phyloP scores from a whole-genome alignment of 2,329 filamentous ascomycete genomes.

The Monilinia fructigena region DNA sequence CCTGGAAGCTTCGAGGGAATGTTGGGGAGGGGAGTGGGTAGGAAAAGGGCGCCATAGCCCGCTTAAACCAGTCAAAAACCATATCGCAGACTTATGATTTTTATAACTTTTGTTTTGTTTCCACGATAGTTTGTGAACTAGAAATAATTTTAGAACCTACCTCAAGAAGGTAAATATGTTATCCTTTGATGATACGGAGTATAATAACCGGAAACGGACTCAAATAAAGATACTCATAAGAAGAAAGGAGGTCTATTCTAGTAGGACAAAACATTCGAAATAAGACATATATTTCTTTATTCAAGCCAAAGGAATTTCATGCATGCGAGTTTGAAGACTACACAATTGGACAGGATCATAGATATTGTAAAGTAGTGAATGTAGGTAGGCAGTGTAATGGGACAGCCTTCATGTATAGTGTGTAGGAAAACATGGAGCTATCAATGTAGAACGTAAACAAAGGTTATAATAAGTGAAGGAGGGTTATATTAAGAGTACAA shows the following conservation, averaged over 20 bases:
- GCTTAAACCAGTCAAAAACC: conserved; percentile 2
- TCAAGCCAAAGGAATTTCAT: not conserved
- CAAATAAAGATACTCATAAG: conserved; percentile 5
- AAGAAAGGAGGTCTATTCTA: not conserved
- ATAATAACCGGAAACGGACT: conserved; percentile 16
- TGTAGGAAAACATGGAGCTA: too few species aligned
- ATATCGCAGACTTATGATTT: conserved; percentile 2
- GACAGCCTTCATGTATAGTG: too few species aligned
- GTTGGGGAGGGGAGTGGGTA: not conserved
- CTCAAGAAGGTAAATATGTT: not conserved
- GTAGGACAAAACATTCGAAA: not conserved
- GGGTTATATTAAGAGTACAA: too few species aligned
- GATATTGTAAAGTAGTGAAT: too few species aligned
- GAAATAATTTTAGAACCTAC: not conserved
- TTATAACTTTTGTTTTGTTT: not conserved
- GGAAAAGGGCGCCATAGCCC: not conserved
- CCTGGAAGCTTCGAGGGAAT: not conserved
- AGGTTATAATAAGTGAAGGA: too few species aligned
- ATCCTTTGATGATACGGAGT: conserved; percentile 16
- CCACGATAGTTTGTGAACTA: not conserved
- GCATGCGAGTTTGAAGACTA: not conserved
- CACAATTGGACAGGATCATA: not conserved
- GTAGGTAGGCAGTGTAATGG: too few species aligned
- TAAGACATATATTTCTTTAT: conserved; percentile 9
- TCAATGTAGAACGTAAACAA: too few species aligned